Conservation (phyloP, 495 filamentous ascomycete species). For the Penicillium canescens region DNA sequence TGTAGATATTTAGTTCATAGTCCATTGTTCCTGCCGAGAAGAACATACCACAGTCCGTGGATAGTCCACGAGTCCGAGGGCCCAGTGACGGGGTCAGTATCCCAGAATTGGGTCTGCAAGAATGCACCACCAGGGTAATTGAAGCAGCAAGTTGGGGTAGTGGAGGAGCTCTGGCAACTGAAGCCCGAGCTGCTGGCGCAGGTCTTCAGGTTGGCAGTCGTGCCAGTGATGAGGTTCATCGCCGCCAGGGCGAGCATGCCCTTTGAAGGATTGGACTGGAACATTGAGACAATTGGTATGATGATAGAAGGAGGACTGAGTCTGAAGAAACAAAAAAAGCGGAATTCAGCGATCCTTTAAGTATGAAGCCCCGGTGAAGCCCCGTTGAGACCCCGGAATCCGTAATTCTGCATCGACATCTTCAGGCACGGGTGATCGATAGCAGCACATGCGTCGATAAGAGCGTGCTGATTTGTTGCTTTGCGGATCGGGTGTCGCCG, state of each 20-base stretch:
- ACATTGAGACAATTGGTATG: constrained; percentile 1
- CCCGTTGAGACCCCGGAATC: not conserved
- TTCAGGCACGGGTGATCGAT: constrained; percentile 16
- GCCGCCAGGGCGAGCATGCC: constrained; percentile 33
- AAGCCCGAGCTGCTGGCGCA: constrained; percentile 31
- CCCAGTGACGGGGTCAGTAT: constrained; percentile 62
- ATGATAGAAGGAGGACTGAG: constrained; percentile 10
- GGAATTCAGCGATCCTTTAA: too few species aligned
- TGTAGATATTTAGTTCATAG: not conserved
- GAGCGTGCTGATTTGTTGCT: constrained; percentile 34
- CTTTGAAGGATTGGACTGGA: constrained; percentile 15
- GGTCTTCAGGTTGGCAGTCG: constrained; percentile 22
- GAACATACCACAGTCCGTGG: constrained; percentile 69
- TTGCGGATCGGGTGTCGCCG: constrained; percentile 23
- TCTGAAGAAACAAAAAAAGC: not conserved
- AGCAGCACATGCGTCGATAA: constrained; percentile 37
- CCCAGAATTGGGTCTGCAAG: constrained; percentile 83
- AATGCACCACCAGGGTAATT: constrained; percentile 72
- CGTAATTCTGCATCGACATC: constrained; percentile 3
- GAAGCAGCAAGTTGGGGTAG: constrained; percentile 69
- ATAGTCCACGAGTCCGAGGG: constrained; percentile 78
- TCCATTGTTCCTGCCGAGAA: not conserved
- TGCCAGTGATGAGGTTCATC: constrained; percentile 18
- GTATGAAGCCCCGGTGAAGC: too few species aligned
- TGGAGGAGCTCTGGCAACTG: constrained; percentile 41